Base-by-base conservation (phyloP, 2,329 filamentous ascomycete species). In the Emmonsia crescens region DNA sequence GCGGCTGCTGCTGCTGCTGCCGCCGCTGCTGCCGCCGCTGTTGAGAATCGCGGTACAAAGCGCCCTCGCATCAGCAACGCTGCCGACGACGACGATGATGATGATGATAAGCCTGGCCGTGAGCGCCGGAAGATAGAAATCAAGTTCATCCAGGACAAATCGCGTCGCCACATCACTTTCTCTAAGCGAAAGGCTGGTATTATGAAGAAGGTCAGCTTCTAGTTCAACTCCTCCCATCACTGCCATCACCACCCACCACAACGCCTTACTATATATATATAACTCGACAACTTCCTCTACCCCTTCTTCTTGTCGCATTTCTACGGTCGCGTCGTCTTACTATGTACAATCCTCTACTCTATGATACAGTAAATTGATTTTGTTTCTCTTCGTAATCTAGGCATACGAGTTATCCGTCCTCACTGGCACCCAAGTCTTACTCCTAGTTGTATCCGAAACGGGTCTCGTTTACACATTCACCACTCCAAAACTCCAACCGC, bases 111-210 rank as follows among this genome's bases (percentile, higher is more conserved):
- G 85, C 91, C 91, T 66, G 91, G 91, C 73, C 92, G 94, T 78
- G 94, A 97, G 84, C 88, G 94, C 75, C 87, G 94, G 80, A 99
- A 99, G 88, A 99, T 99, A 72, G 94, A 99, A 79, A 99, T 99
- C 81, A 99, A 99, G 84, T 99, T 99, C 81, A 99, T 99, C 78
- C 93, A 92, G 78, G 94, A 99, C 80, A 99, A 99, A 83, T 97
- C 93, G 80, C 91, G 94, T 80, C 89, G 94, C 66, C 94, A 99
- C 82, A 99, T 97, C 76, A 97, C 94, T 72, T 97, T 99, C 78
- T 97, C 93, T 70, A 99, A 99, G 86, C 91, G 94, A 77, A 99
- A 99, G 83, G 94, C 94, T 61, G 94, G 94, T 71, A 97, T 99
- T 78, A 97, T 99, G 94, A 97, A 99, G 84, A 97, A 97, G 91